Percentiles rank a stretch among this genome's conserved stretches.
phyloP scores from a whole-genome alignment of 2,329 filamentous ascomycete genomes.

The Fusarium globosum region DNA sequence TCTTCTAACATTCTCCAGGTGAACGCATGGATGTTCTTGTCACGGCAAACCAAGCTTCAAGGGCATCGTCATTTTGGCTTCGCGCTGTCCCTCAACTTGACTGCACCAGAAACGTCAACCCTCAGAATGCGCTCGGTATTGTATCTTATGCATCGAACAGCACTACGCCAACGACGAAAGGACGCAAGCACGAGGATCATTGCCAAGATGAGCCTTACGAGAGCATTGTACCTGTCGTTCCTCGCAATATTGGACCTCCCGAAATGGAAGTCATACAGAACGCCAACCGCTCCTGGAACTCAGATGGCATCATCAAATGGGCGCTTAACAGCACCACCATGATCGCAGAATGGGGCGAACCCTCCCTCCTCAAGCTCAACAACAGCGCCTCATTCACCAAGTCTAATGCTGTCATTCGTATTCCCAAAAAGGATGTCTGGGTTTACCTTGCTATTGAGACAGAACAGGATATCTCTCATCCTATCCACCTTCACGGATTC shows the following conservation, averaged over 20 bases:
- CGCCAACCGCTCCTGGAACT: constrained; percentile 43
- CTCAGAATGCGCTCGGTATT: constrained; percentile 61
- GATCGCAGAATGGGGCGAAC: constrained; percentile 47
- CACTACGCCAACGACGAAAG: constrained; percentile 28
- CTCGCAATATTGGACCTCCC: constrained; percentile 47
- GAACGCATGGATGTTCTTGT: constrained; percentile 61
- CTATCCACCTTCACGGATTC: constrained; percentile 53
- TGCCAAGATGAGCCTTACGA: constrained; percentile 52
- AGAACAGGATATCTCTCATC: constrained; percentile 45
- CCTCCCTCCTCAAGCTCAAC: constrained; percentile 44
- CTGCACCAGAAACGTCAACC: constrained; percentile 55
- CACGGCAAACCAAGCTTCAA: constrained; percentile 51
- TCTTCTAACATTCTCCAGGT: constrained; percentile 48
- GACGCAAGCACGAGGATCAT: constrained; percentile 24
- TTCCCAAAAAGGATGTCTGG: constrained; percentile 45
- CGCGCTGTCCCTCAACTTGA: constrained; percentile 56
- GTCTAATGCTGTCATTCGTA: constrained; percentile 46
- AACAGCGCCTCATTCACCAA: constrained; percentile 35
- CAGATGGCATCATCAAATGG: constrained; percentile 57
- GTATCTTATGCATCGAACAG: constrained; percentile 53
- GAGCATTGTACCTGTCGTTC: constrained; percentile 51
- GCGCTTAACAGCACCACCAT: constrained; percentile 53
- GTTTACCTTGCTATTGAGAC: constrained; percentile 48
- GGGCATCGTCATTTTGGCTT: constrained; percentile 60
- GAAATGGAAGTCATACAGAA: constrained; percentile 45